These are phyloP conservation scores for Komagataella mondaviorum DNA, from an alignment of 805 yeast genomes.

Conservation along the genomic window DNA sequence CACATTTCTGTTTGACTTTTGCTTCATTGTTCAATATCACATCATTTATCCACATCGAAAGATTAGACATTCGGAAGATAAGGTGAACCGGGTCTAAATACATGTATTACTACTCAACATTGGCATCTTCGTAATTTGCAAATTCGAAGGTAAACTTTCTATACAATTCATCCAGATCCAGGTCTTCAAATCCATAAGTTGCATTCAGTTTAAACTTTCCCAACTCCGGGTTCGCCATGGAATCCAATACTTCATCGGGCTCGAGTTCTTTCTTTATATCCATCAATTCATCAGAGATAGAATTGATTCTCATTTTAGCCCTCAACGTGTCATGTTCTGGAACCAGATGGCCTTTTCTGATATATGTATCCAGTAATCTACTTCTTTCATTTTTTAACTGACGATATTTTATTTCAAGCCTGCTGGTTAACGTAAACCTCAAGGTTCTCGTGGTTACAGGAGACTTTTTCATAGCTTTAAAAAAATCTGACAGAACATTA, in stretches of 20 bases:
- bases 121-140: background rate
- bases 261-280: background rate
- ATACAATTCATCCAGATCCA: background rate
- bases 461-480: background rate
- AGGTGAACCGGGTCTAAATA: background rate
- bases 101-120: background rate
- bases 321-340: background rate
- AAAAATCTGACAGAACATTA: background rate
- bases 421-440: background rate
- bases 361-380: background rate
- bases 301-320: background rate
- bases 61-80: background rate
- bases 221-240: background rate
- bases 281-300: background rate
- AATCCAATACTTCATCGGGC: background rate
- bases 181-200: background rate
- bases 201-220: background rate
- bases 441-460: background rate
- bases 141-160: background rate
- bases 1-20: constrained; percentile 15
- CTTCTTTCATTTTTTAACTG: background rate
- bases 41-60: background rate
- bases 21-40: constrained; percentile 15
- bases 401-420: background rate
- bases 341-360: background rate